These are phyloP conservation scores for Phoma herbarum DNA, from an alignment of 2,329 filamentous ascomycete species.

Conservation along the genomic window DNA sequence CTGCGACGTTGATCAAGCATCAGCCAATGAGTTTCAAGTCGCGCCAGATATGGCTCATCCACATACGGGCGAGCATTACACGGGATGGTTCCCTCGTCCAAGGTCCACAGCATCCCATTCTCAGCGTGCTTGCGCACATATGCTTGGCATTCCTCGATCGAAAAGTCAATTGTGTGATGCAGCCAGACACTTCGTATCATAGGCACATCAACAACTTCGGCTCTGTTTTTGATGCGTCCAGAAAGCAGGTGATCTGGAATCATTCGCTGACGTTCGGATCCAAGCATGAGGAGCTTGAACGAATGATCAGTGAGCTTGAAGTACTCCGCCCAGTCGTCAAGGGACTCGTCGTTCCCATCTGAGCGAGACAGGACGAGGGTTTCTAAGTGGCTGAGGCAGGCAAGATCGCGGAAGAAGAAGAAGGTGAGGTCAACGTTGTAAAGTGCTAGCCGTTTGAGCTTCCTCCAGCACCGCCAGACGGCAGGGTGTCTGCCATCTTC, in stretches of 20 bases:
- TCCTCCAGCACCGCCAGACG: conserved; percentile 58
- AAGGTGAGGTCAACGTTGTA: conserved; percentile 54
- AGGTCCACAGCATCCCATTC: conserved; percentile 47
- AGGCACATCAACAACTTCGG: conserved; percentile 43
- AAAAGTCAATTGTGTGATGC: conserved; percentile 53
- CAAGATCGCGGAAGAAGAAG: conserved; percentile 42
- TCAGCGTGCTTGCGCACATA: conserved; percentile 56
- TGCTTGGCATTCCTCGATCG: conserved; percentile 50
- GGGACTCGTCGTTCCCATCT: conserved; percentile 27
- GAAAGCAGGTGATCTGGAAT: conserved; percentile 26
- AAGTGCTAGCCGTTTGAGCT: conserved; percentile 55
- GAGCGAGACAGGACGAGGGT: conserved; percentile 57
- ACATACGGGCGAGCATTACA: conserved; percentile 19
- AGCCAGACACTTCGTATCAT: conserved; percentile 54
- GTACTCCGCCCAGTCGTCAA: conserved; percentile 55
- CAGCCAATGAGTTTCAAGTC: conserved; percentile 17
- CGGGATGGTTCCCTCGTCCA: conserved; percentile 19
- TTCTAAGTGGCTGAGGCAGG: conserved; percentile 50
- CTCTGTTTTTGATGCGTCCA: conserved; percentile 38
- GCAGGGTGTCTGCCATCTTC: conserved; percentile 35
- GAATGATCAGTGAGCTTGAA: conserved; percentile 38
- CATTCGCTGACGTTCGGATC: conserved; percentile 28
- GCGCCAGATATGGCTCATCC: conserved; percentile 19
- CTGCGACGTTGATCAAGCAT: conserved; percentile 20
- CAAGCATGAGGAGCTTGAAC: conserved; percentile 34